phyloP scores from a whole-genome alignment of 1,284 basidiomycete genomes.

The Ceratobasidium sp. region DNA sequence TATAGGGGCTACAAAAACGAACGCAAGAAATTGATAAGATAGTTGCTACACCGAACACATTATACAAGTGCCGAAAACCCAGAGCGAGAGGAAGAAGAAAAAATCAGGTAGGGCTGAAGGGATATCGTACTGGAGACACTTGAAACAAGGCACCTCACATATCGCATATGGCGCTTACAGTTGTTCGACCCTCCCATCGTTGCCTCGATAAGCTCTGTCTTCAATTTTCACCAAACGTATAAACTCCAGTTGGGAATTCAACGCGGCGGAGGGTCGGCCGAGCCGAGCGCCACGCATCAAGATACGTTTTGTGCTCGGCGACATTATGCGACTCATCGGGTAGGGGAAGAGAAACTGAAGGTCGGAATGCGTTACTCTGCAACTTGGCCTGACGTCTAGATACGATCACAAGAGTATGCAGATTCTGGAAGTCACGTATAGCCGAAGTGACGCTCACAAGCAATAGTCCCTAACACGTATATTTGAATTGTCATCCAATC shows the following conservation, averaged over 20 bases:
- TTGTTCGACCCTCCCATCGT: too few relatives aligned
- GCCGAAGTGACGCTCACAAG: neutral
- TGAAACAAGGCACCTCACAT: too few relatives aligned
- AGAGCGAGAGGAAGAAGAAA: too few relatives aligned
- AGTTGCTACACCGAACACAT: too few relatives aligned
- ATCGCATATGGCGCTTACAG: too few relatives aligned
- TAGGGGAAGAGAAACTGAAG: neutral
- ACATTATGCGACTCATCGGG: neutral
- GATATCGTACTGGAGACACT: too few relatives aligned
- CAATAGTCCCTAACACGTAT: neutral
- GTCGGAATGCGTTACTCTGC: neutral
- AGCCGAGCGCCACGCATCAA: neutral
- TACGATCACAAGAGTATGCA: slow-evolving; percentile 8
- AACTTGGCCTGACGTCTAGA: neutral
- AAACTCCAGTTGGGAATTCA: neutral
- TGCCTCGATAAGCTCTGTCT: too few relatives aligned
- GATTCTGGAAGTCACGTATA: neutral
- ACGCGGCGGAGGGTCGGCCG: neutral
- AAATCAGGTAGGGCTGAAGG: too few relatives aligned
- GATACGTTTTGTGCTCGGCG: neutral
- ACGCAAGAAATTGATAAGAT: too few relatives aligned
- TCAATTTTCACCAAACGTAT: too few relatives aligned
- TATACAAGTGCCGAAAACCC: too few relatives aligned
- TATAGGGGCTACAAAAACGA: too few relatives aligned
- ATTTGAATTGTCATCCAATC: neutral